Evolutionary conservation across 225 moss, liverwort and hornwort species (phyloP).

Genomic region (Marchantia paleacea): DNA sequence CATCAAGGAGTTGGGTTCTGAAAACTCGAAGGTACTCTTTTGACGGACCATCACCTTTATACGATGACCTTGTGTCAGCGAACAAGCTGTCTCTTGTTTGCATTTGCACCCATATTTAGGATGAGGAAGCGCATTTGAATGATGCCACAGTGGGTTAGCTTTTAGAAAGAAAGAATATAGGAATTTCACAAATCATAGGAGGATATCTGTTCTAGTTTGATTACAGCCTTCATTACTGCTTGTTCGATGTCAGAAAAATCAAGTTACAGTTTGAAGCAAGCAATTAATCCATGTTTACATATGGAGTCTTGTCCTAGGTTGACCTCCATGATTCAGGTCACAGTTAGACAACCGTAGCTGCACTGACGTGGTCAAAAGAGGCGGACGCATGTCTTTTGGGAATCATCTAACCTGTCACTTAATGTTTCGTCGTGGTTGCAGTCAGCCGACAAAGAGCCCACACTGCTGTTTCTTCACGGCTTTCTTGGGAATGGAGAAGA

Average conservation of each 20-base stretch:
- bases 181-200: not conserved
- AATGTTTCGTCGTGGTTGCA: slow-evolving; percentile 11
- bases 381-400: not conserved
- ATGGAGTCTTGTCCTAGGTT: not conserved
- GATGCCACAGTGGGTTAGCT: too few relatives aligned
- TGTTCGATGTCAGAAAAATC: too few relatives aligned
- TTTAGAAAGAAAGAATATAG: not conserved
- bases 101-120: not conserved
- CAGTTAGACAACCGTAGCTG: not conserved
- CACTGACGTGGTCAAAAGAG: not conserved
- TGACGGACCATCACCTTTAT: not conserved
- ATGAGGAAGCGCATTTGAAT: too few relatives aligned
- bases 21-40: slow-evolving; percentile 15
- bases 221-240: not conserved
- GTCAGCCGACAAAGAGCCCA: slow-evolving; percentile 35
- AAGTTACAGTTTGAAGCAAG: not conserved
- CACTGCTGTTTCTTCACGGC: slow-evolving; percentile 84
- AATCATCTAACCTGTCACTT: not conserved
- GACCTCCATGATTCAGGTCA: not conserved
- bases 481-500: slow-evolving; percentile 81
- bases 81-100: not conserved
- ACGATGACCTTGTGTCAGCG: not conserved
- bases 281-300: not conserved
- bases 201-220: not conserved
- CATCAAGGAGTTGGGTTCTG: slow-evolving; percentile 28